Evolutionary conservation across 2,329 filamentous ascomycete species (phyloP).

Genomic region (Alternaria triticimaculans): DNA sequence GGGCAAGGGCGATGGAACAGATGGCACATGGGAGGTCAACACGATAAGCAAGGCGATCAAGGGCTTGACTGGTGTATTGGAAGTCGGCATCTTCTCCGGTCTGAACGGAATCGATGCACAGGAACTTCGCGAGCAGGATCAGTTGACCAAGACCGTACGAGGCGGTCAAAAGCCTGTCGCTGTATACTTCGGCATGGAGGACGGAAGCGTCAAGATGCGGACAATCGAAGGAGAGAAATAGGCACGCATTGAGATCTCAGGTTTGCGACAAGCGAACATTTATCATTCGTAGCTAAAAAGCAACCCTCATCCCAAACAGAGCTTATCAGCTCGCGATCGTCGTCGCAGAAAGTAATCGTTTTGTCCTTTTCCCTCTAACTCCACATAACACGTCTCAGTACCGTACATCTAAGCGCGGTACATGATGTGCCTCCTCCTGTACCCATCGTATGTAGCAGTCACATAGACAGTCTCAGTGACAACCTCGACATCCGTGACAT

Average conservation of each 20-base stretch:
- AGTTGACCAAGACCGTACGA: constrained; percentile 50
- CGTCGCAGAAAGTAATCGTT: constrained; percentile 18
- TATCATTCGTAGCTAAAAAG: constrained; percentile 7
- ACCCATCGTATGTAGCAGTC: constrained; percentile 25
- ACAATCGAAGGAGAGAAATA: constrained; percentile 36
- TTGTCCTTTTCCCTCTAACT: neutral
- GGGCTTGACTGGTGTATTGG: constrained; percentile 82
- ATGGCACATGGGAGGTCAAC: constrained; percentile 81
- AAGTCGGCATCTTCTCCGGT: constrained; percentile 90
- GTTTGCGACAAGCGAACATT: neutral
- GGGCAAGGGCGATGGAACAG: constrained; percentile 60
- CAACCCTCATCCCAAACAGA: constrained; percentile 17
- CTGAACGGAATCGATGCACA: constrained; percentile 74
- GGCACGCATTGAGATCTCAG: neutral
- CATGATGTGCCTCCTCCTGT: constrained; percentile 8
- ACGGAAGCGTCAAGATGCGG: constrained; percentile 53
- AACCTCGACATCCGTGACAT: constrained; percentile 27
- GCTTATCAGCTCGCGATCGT: constrained; percentile 16
- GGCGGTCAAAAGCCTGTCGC: constrained; percentile 86
- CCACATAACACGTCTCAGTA: neutral
- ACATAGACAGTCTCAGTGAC: constrained; percentile 38
- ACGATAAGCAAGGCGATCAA: constrained; percentile 77
- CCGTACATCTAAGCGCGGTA: constrained; percentile 7
- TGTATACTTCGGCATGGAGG: constrained; percentile 92
- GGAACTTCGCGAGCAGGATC: constrained; percentile 51